A percentile compares a stretch with the other conserved stretches of the same genome.
Conservation (phyloP, 176 grass and related monocot genomes). For the Neostapfia colusana region DNA sequence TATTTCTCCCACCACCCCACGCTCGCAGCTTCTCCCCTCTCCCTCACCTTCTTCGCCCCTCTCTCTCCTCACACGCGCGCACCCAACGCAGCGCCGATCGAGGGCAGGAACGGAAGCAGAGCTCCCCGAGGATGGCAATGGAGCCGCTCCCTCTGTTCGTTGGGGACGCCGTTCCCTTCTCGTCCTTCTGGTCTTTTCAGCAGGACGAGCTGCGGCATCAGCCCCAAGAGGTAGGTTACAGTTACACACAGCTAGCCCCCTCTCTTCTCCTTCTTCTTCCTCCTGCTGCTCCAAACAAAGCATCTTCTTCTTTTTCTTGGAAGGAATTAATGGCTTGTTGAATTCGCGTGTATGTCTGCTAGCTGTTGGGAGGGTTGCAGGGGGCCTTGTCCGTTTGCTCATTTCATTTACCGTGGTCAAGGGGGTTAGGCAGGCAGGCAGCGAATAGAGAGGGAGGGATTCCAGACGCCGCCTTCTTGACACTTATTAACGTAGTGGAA, state of each 20-base stretch:
- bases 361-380: neutral
- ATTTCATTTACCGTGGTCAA: slow-evolving; percentile 35
- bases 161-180: slow-evolving; percentile 46
- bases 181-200: slow-evolving; percentile 54
- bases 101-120: neutral
- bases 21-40: neutral
- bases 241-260: neutral
- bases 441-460: slow-evolving; percentile 14
- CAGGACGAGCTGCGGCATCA: slow-evolving; percentile 48
- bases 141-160: slow-evolving; percentile 55
- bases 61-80: neutral
- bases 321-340: neutral
- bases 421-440: slow-evolving; percentile 49
- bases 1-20: slow-evolving; percentile 29
- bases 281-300: neutral
- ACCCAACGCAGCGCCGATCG: neutral
- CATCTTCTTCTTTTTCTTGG: neutral
- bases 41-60: neutral
- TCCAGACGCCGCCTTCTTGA: slow-evolving; percentile 20
- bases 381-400: neutral
- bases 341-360: neutral
- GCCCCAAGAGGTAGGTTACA: slow-evolving; percentile 42
- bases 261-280: too few species aligned
- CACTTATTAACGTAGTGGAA: slow-evolving; percentile 25
- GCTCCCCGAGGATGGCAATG: slow-evolving; percentile 48